Base-by-base conservation (phyloP, 1,139 yeast genomes). In the Pichia kudriavzevii region DNA sequence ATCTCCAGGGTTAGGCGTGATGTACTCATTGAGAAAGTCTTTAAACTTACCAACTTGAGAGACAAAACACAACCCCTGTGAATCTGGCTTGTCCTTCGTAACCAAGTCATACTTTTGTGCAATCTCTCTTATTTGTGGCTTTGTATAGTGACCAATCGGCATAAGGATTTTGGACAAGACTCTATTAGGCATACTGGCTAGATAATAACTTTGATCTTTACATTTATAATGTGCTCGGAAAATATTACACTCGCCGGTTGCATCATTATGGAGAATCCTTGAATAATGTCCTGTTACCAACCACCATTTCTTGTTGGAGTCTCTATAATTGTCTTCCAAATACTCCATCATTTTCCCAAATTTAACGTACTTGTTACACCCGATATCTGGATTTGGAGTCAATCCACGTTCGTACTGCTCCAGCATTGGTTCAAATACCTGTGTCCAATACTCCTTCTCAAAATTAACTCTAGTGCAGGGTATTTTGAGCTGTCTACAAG, bases 371-470 rank as follows among this genome's bases (percentile, higher is more conserved):
- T 73, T 68, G 55, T 91, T 91, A 56, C 99, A 91, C 20, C 79
- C 76, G 17, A 88, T 78, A 54, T 91, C 99, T 0, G 98, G 98
- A 48, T 93, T 93, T 0, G 98, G 99, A 0, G 99, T 91, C 26
- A 69, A 50, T 0, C 98, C 99, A 10, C 45, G 52, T 31, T 66
- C 61, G 53, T 88, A 91, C 52, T 67, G 67, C 4, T 71, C 72
- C 26, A 91, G 61, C 96, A 91, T 91, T 1, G 98, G 98, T 49
- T 74, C 79, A 56, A 91, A 91, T 4, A 91, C 98, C 36, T 81
- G 80, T 16, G 67, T 64, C 98, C 98, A 91, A 59, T 91, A 91
- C 39, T 91, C 96, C 43, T 68, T 71, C 50, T 91, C 97, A 49
- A 91, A 83, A 53, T 78, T 84, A 8, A 87, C 82, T 43, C 93